Base-by-base conservation (phyloP, 2,329 filamentous ascomycete species). In the Hypomyces perniciosus region DNA sequence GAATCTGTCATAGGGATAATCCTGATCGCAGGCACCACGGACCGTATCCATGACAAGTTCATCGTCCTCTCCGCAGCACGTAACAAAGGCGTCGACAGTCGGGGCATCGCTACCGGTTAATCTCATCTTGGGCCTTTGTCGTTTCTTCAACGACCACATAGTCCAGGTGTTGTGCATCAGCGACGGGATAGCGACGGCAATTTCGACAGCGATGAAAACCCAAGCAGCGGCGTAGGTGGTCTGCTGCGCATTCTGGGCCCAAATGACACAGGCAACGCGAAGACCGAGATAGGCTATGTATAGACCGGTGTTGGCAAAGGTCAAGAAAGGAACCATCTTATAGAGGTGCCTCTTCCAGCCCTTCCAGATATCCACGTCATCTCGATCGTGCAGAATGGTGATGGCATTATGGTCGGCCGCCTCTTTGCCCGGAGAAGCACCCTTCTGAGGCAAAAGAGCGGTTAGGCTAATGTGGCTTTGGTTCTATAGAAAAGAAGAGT, bases 111-210 rank as follows among this genome's bases (percentile, higher is more conserved):
- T 66, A 10, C 75, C 75, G 1, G 63, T 63, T n/a, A 81, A 62
- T 28, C 78, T 66, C 56, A 83, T 64, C 70, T 78, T 77, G 1
- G 78, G 76, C 27, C 78, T 68, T 12, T 69, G 68, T 27, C 79
- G 69, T 65, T 74, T 75, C 65, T 80, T 80, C 55, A 81, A 64
- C 0, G 77, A 74, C 66, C 74, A 72, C 71, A 82, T 75, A 2
- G 77, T 79, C 76, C 77, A 81, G 35, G 73, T 66, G 57, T 79
- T 79, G 66, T 82, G 78, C 68, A 80, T 72, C 34, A 81, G 64
- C 4, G 76, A 72, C 5, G 79, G 79, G 47, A 80, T 70, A 5
- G 77, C 75, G 6, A 76, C 71, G n/a, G 69, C 66, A 37, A 79
- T 62, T 59, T 82, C 79, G 51, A 81, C 71, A 27, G 67, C 74